Conservation (phyloP, 345 rosid species). For the Eucalyptus lansdowneana region DNA sequence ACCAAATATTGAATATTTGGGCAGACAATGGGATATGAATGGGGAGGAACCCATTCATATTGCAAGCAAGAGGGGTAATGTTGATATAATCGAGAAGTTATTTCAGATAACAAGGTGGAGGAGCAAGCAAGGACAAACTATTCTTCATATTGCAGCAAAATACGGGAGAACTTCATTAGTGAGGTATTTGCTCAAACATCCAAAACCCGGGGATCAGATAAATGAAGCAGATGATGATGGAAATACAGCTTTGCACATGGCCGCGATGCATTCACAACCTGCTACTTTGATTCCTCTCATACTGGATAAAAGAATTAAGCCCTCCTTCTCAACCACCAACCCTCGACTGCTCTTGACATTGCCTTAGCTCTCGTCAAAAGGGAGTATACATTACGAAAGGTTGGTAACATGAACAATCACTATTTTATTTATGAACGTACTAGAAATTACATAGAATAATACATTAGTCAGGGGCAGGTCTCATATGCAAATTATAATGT, state of each 20-base stretch:
- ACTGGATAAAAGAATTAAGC: neutral
- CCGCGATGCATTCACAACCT: neutral
- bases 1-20: neutral
- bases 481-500: neutral
- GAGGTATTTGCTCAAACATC: neutral
- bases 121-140: fast-evolving
- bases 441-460: neutral
- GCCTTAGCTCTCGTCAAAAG: neutral
- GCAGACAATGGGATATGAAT: neutral
- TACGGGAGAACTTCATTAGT: neutral
- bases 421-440: neutral
- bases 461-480: neutral
- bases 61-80: neutral
- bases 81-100: neutral
- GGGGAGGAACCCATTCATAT: neutral
- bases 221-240: neutral
- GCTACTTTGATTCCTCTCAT: neutral
- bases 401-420: neutral
- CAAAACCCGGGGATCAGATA: fast-evolving
- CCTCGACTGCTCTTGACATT: neutral
- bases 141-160: neutral
- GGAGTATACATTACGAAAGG: neutral
- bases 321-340: fast-evolving
- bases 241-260: neutral
- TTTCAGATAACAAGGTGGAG: fast-evolving